Evolutionary conservation across 805 yeast species (phyloP).

Genomic region (Suhomyces emberorum): DNA sequence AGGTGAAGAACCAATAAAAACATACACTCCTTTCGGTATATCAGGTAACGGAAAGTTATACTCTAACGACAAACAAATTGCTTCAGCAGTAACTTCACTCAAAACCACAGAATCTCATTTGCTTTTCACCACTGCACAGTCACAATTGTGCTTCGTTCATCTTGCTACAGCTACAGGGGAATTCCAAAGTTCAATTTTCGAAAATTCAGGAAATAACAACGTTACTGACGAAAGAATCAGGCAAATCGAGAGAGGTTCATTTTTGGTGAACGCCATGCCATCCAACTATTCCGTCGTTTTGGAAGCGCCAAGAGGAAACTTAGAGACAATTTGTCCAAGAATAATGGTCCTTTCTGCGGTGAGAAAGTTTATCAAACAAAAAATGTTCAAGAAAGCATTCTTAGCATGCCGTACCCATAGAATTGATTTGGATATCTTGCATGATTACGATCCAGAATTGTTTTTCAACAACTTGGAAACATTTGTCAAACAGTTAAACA

Average conservation of each 20-base stretch:
- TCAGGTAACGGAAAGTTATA: conserved; percentile 72
- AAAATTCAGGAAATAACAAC: conserved; percentile 18
- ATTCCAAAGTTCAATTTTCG: conserved; percentile 35
- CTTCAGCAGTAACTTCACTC: conserved; percentile 79
- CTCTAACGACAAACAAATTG: conserved; percentile 55
- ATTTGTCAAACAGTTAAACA: conserved; percentile 68
- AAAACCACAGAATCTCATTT: conserved; percentile 68
- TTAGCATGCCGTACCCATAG: conserved; percentile 84
- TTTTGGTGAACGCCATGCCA: conserved; percentile 79
- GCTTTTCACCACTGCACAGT: conserved; percentile 84
- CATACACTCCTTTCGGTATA: conserved; percentile 61
- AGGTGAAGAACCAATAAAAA: conserved; percentile 11
- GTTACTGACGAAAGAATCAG: conserved; percentile 77
- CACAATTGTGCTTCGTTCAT: conserved; percentile 78
- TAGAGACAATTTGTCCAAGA: conserved; percentile 92
- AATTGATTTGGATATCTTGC: conserved; percentile 82
- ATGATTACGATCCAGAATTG: conserved; percentile 77
- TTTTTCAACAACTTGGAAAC: conserved; percentile 61
- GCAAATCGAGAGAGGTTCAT: conserved; percentile 86
- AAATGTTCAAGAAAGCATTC: conserved; percentile 71
- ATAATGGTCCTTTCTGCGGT: conserved; percentile 86
- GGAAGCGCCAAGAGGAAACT: conserved; percentile 94
- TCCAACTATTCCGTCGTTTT: conserved; percentile 76
- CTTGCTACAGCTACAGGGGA: conserved; percentile 38
- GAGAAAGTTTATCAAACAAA: conserved; percentile 58